Percentiles rank a stretch among this genome's conserved stretches.
phyloP scores from a whole-genome alignment of 2,329 filamentous ascomycete genomes.

The Arachnomyces sp. region DNA sequence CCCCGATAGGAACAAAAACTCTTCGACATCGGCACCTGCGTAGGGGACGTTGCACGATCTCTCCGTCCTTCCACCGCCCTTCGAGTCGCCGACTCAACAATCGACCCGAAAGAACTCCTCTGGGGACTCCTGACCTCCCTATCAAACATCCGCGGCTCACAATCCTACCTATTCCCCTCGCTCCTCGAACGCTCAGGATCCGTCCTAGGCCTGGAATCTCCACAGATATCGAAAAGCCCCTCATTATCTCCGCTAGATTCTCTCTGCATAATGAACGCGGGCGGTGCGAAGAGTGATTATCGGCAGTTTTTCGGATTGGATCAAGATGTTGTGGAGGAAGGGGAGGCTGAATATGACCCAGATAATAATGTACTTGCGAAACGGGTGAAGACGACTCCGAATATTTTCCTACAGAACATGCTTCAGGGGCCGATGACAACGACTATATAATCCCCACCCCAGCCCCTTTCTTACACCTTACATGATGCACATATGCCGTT shows the following conservation, averaged over 20 bases:
- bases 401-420: no score
- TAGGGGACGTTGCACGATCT: constrained; percentile 27
- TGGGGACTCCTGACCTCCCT: constrained; percentile 32
- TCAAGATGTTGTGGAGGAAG: no score
- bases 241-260: not conserved
- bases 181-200: constrained; percentile 25
- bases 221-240: constrained; percentile 1
- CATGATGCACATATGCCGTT: no score
- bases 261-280: not conserved
- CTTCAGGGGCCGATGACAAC: no score
- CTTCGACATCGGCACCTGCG: constrained; percentile 26
- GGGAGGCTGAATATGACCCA: no score
- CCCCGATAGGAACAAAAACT: constrained; percentile 28
- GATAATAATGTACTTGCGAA: no score
- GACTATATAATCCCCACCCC: no score
- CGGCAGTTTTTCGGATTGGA: not conserved
- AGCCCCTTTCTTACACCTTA: no score
- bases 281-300: constrained; percentile 1
- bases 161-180: constrained; percentile 28
- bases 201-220: constrained; percentile 24
- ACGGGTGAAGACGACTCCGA: no score
- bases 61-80: constrained; percentile 21
- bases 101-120: constrained; percentile 28
- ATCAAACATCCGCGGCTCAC: constrained; percentile 31
- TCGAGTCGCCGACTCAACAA: constrained; percentile 21